Conservation (phyloP, 2,329 filamentous ascomycete species). For the Colletotrichum theobromicola region DNA sequence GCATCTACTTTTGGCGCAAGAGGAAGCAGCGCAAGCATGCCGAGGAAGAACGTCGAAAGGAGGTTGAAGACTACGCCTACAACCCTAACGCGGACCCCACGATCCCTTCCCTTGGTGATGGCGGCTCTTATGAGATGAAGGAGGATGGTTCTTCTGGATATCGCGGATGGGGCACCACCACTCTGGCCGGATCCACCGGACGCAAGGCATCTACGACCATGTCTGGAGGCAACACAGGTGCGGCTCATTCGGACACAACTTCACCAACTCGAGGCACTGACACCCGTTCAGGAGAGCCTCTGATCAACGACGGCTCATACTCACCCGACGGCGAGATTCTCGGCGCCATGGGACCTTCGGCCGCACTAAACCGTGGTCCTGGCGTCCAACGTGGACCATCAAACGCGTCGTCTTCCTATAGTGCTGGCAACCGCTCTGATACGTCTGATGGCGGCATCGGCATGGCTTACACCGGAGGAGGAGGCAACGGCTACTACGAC, state of each 20-base stretch:
- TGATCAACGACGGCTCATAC: constrained; percentile 57
- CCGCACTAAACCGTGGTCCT: constrained; percentile 65
- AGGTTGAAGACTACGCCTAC: constrained; percentile 96
- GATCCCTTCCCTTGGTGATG: constrained; percentile 59
- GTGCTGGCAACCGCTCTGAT: constrained; percentile 77
- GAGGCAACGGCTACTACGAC: constrained; percentile 57
- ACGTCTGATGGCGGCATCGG: constrained; percentile 60
- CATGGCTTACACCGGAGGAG: constrained; percentile 42
- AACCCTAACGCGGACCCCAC: constrained; percentile 97
- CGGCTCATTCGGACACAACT: constrained; percentile 75
- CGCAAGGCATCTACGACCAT: constrained; percentile 90
- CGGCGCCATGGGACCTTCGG: constrained; percentile 78
- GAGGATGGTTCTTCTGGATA: constrained; percentile 83
- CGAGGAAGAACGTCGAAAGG: constrained; percentile 89
- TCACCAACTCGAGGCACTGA: constrained; percentile 76
- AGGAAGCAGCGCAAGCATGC: constrained; percentile 84
- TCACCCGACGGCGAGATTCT: constrained; percentile 82
- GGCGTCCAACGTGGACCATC: constrained; percentile 89
- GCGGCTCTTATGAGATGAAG: constrained; percentile 73
- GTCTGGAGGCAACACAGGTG: constrained; percentile 72
- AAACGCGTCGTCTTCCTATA: constrained; percentile 96
- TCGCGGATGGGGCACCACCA: constrained; percentile 90
- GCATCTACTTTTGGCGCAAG: constrained; percentile 86
- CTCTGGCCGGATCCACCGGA: constrained; percentile 68
- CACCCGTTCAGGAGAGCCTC: constrained; percentile 70